Evolutionary conservation across 306 rosid species (phyloP).

Genomic region (Vigna trinervia): DNA sequence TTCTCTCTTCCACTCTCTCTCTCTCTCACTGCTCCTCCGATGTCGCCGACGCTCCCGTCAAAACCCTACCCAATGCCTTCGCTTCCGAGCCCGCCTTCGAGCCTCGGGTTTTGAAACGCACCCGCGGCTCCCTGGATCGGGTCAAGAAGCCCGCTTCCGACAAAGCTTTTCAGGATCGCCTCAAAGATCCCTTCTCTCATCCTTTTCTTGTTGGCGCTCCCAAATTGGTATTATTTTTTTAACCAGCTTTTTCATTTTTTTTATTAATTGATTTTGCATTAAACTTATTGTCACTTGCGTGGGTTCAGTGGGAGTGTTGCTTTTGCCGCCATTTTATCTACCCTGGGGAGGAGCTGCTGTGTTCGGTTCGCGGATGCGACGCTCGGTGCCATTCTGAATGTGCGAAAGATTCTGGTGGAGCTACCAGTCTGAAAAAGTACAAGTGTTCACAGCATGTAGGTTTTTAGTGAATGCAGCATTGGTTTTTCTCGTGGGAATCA

Average conservation of each 20-base stretch:
- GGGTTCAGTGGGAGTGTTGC: constrained; percentile 67
- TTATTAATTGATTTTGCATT: background rate
- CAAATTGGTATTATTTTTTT: constrained; percentile 57
- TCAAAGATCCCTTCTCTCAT: constrained; percentile 61
- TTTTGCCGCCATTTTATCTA: constrained; percentile 54
- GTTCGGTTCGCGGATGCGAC: constrained; percentile 78
- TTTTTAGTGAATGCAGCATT: constrained; percentile 18
- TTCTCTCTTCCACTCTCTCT: constrained; percentile 57
- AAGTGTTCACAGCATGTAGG: constrained; percentile 91
- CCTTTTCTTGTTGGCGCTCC: constrained; percentile 75
- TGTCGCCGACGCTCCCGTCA: constrained; percentile 35
- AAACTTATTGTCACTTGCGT: background rate
- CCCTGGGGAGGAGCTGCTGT: constrained; percentile 63
- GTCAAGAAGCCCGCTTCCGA: constrained; percentile 46
- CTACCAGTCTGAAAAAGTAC: constrained; percentile 63
- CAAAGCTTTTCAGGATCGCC: constrained; percentile 61
- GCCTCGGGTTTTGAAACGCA: constrained; percentile 58
- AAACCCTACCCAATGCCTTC: constrained; percentile 43
- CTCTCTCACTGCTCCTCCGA: constrained; percentile 47
- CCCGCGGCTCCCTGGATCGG: constrained; percentile 47
- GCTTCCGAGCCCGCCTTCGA: constrained; percentile 34
- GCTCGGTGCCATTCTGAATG: constrained; percentile 67
- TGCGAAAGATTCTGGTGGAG: constrained; percentile 58
- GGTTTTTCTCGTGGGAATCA: background rate
- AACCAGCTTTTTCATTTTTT: background rate